Conservation (phyloP, 148 eudicot genomes). For the Gaultheria prostrata region DNA sequence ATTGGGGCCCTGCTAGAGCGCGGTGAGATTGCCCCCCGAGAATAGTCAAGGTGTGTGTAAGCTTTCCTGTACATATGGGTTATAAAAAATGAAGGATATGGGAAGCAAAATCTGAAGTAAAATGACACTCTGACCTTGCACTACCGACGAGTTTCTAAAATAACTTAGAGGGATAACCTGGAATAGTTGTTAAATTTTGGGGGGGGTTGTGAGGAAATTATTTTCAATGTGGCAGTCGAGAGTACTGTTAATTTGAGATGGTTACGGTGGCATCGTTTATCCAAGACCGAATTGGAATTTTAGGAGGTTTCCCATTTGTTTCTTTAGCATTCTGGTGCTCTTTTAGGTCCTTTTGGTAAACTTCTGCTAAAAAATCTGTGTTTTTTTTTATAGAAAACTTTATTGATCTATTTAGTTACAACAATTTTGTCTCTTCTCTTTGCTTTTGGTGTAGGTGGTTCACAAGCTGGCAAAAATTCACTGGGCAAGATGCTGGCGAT, state of each 20-base stretch:
- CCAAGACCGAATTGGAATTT: background rate
- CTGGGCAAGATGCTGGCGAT: constrained; percentile 40
- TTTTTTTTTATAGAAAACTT: background rate
- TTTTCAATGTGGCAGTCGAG: background rate
- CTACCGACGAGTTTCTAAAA: too few species aligned
- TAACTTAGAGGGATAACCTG: background rate
- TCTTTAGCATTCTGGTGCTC: background rate
- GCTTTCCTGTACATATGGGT: too few species aligned
- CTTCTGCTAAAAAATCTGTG: background rate
- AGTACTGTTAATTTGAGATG: constrained; percentile 1
- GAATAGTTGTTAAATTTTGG: background rate
- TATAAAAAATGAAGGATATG: too few species aligned
- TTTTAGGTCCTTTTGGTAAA: background rate
- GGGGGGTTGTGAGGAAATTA: background rate
- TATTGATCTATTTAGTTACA: background rate
- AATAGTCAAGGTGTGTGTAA: too few species aligned
- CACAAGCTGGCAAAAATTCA: constrained; percentile 63
- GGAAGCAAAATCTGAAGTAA: too few species aligned
- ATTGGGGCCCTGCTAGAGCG: too few species aligned
- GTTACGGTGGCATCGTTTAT: background rate
- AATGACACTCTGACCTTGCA: too few species aligned
- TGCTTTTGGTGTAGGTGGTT: constrained; percentile 61
- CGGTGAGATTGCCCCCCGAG: too few species aligned
- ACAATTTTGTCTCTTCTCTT: background rate
- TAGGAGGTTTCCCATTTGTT: background rate